Evolutionary conservation across 257 asterid species (phyloP).

Genomic region (Przewalskia tangutica): DNA sequence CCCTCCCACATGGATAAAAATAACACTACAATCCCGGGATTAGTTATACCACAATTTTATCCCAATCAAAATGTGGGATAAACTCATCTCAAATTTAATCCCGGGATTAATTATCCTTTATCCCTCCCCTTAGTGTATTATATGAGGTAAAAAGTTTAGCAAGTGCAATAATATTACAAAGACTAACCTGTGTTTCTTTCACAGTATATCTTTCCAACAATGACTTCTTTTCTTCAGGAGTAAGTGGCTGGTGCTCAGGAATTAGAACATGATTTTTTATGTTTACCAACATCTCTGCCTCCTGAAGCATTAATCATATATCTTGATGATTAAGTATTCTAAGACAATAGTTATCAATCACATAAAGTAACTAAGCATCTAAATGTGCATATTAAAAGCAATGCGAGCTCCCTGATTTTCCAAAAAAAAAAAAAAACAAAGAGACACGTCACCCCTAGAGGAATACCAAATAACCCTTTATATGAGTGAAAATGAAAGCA

Average conservation of each 20-base stretch:
- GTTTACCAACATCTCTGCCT: conserved; percentile 75
- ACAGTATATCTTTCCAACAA: conserved; percentile 85
- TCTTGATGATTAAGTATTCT: neutral
- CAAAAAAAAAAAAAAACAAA: neutral
- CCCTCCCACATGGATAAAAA: no score
- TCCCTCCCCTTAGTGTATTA: neutral
- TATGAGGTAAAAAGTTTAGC: neutral
- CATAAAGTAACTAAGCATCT: neutral
- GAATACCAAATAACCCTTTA: conserved; percentile 6
- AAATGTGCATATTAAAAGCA: neutral
- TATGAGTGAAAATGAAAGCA: neutral
- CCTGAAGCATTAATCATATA: conserved; percentile 21
- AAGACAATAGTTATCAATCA: neutral
- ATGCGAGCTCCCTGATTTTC: neutral
- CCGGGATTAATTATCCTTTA: no score
- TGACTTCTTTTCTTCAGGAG: conserved; percentile 70
- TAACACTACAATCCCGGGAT: no score
- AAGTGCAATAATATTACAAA: neutral
- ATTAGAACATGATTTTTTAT: conserved; percentile 77
- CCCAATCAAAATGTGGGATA: no score
- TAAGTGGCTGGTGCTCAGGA: conserved; percentile 73
- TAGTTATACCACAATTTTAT: no score
- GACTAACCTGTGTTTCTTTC: conserved; percentile 81
- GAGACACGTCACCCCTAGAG: neutral
- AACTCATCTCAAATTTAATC: no score